Evolutionary conservation across 202 grass and related monocot species (phyloP).

Genomic region (Schoenoplectus tabernaemontani): DNA sequence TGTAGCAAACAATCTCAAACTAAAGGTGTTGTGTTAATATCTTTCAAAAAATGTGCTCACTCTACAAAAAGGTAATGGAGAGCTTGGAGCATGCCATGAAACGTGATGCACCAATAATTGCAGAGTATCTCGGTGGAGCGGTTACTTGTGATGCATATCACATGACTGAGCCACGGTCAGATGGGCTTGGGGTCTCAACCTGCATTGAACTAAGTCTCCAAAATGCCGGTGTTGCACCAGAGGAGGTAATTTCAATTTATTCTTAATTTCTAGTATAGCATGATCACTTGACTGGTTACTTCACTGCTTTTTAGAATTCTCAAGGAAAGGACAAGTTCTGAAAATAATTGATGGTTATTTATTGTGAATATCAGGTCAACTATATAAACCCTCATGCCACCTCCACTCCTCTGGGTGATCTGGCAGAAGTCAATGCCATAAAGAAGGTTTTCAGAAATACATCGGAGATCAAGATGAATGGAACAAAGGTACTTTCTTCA

Average conservation of each 20-base stretch:
- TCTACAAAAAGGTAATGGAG: conserved; percentile 61
- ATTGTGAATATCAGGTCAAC: conserved; percentile 51
- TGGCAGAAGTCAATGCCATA: conserved; percentile 89
- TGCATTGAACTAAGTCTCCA: conserved; percentile 57
- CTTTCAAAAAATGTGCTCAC: too few relatives aligned
- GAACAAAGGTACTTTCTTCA: conserved; percentile 55
- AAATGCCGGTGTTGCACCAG: conserved; percentile 60
- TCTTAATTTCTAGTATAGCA: too few relatives aligned
- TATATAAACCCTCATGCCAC: conserved; percentile 96
- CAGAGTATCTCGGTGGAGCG: conserved; percentile 68
- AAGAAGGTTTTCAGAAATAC: conserved; percentile 77
- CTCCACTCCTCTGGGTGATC: conserved; percentile 82
- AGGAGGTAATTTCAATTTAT: too few relatives aligned
- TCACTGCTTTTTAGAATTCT: too few relatives aligned
- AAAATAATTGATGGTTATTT: too few relatives aligned
- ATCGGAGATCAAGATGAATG: conserved; percentile 88
- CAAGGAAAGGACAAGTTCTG: too few relatives aligned
- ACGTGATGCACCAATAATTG: conserved; percentile 58
- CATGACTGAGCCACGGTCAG: conserved; percentile 73
- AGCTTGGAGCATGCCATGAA: conserved; percentile 78
- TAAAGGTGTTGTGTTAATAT: too few relatives aligned
- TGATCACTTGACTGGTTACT: too few relatives aligned
- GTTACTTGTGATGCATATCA: conserved; percentile 89
- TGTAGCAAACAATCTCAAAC: background rate
- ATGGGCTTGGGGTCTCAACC: conserved; percentile 68